Percentiles rank a stretch among this genome's conserved stretches.
These are phyloP conservation scores for Lolium perenne DNA, from an alignment of 176 grass and related monocot species.

Conservation along the genomic window DNA sequence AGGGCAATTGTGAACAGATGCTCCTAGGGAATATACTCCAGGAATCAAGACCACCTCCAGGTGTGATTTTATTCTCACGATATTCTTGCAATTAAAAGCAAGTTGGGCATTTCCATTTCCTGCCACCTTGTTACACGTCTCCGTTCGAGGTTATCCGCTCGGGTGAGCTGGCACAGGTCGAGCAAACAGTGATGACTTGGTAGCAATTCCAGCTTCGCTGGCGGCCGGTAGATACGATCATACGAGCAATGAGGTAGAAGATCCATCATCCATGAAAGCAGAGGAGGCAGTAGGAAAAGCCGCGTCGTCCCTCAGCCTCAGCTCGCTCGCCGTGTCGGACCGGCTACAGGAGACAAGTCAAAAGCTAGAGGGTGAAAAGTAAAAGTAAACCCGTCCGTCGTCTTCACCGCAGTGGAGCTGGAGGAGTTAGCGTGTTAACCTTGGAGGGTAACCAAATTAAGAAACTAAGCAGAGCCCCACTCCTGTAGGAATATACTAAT, in stretches of 20 bases:
- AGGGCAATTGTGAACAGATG: no score
- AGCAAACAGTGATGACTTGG: not conserved
- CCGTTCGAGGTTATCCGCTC: not conserved
- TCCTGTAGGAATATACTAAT: not conserved
- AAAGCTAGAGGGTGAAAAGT: not conserved
- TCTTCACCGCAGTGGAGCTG: not conserved
- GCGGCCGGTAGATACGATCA: not conserved
- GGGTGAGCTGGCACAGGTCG: not conserved
- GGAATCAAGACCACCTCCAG: not conserved
- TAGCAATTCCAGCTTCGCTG: not conserved
- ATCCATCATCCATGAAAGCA: not conserved
- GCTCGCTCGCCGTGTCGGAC: slow-evolving; percentile 6
- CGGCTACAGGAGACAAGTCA: slow-evolving; percentile 32
- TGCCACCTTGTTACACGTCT: not conserved
- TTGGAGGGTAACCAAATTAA: not conserved
- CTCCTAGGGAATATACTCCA: not conserved
- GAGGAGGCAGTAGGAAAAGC: not conserved
- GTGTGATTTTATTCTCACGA: not conserved
- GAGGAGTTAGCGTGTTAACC: not conserved
- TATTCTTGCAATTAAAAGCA: no score
- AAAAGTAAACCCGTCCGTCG: not conserved
- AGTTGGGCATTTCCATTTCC: no score
- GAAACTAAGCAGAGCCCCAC: not conserved
- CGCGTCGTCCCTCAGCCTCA: not conserved
- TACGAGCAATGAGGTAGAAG: not conserved